These are phyloP conservation scores for Blastobotrys indianensis DNA, from an alignment of 1,139 yeast genomes.

Conservation along the genomic window DNA sequence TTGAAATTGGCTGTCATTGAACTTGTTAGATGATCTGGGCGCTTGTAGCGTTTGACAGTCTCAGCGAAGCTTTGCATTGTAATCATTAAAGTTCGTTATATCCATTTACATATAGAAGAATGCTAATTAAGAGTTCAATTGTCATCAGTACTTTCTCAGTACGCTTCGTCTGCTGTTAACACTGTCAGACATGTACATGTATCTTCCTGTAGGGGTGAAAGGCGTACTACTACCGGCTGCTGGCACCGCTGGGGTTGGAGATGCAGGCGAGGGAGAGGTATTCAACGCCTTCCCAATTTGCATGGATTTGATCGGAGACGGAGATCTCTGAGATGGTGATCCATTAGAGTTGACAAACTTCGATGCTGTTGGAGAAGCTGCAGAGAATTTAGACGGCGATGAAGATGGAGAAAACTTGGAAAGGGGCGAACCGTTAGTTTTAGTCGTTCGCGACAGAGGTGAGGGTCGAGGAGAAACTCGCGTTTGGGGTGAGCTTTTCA, in stretches of 20 bases:
- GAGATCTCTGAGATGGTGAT: too few relatives aligned
- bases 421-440: constrained; percentile 14
- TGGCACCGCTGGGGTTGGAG: not conserved
- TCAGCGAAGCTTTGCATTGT: too few relatives aligned
- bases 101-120: not conserved
- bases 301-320: too few relatives aligned
- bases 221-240: constrained; percentile 8
- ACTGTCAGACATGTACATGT: constrained; percentile 18
- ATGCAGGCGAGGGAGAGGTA: not conserved
- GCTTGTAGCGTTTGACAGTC: too few relatives aligned
- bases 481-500: constrained; percentile 27
- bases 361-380: not conserved
- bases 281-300: too few relatives aligned
- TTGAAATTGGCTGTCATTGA: too few relatives aligned
- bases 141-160: not conserved
- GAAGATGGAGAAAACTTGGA: constrained; percentile 13
- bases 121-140: not conserved
- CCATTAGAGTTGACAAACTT: not conserved
- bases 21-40: too few relatives aligned
- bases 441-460: constrained; percentile 25
- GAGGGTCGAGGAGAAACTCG: constrained; percentile 24
- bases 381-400: constrained; percentile 3
- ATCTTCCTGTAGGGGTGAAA: constrained; percentile 18
- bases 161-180: constrained; percentile 7
- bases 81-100: not conserved